phyloP scores from a whole-genome alignment of 352 stramenopile genomes.

The Phytophthora melonis region DNA sequence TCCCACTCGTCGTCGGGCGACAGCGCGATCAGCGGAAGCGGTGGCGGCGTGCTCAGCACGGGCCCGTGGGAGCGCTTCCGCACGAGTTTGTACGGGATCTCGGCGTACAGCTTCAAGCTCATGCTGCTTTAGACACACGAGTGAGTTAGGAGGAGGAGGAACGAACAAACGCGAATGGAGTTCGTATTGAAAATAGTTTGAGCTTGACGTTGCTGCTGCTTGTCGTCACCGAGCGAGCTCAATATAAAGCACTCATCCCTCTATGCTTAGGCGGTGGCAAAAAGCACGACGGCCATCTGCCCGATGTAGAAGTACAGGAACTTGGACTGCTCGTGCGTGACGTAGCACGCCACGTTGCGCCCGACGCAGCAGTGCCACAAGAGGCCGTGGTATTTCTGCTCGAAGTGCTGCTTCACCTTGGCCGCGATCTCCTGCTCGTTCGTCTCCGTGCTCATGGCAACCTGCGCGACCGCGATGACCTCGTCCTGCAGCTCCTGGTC shows the following conservation, averaged over 20 bases:
- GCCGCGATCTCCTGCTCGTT: conserved; percentile 92
- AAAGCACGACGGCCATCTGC: conserved; percentile 94
- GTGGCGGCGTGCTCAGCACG: conserved; percentile 55
- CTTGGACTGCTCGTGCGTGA: conserved; percentile 95
- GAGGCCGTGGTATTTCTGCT: conserved; percentile 92
- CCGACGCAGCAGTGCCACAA: conserved; percentile 96
- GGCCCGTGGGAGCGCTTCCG: conserved; percentile 57
- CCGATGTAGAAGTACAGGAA: conserved; percentile 98
- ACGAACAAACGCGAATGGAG: conserved; percentile 19
- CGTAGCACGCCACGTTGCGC: conserved; percentile 94
- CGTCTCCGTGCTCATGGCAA: conserved; percentile 81
- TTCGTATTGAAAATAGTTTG: conserved; percentile 43
- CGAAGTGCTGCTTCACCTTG: conserved; percentile 93
- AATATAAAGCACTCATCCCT: conserved; percentile 8
- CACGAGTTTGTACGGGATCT: conserved; percentile 42
- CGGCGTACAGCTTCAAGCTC: conserved; percentile 31
- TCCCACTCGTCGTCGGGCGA: conserved; percentile 73
- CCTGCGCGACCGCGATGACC: conserved; percentile 80
- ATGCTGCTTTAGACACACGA: conserved; percentile 5
- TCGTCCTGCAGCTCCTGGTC: conserved; percentile 88
- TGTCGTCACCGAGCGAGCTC: conserved; percentile 7
- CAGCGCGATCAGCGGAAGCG: conserved; percentile 72
- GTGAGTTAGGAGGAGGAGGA: not conserved
- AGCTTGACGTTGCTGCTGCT: conserved; percentile 21
- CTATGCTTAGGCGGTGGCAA: conserved; percentile 74